Conservation (phyloP, 2,329 filamentous ascomycete genomes). For the Pezicula carpinea region DNA sequence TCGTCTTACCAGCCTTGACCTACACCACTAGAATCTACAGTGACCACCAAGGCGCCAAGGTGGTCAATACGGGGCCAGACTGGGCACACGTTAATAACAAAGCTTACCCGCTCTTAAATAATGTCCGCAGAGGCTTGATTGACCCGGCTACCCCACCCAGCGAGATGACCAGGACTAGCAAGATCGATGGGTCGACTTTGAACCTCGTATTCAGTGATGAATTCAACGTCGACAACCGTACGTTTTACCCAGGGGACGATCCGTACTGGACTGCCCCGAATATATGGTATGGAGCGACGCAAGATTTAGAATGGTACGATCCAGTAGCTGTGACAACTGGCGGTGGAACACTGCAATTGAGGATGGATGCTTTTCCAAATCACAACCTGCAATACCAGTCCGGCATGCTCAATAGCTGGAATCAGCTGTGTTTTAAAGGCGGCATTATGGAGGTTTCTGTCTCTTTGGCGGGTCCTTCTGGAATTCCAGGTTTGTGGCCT, state of each 20-base stretch:
- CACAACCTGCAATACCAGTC: conserved; percentile 42
- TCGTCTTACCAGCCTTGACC: conserved; percentile 45
- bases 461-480: conserved; percentile 45
- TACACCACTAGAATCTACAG: conserved; percentile 26
- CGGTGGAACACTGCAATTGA: conserved; percentile 40
- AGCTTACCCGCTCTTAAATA: conserved; percentile 41
- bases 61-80: conserved; percentile 13
- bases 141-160: conserved; percentile 45
- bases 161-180: conserved; percentile 39
- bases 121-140: conserved; percentile 42
- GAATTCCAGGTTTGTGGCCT: conserved; percentile 45
- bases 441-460: conserved; percentile 48
- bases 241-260: conserved; percentile 53
- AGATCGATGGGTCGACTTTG: conserved; percentile 38
- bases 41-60: conserved; percentile 9
- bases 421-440: conserved; percentile 50
- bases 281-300: conserved; percentile 51
- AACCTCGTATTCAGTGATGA: conserved; percentile 52
- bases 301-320: conserved; percentile 35
- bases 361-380: conserved; percentile 39
- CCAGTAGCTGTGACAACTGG: conserved; percentile 44
- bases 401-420: conserved; percentile 49
- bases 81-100: conserved; percentile 45
- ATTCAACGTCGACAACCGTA: conserved; percentile 46
- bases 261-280: conserved; percentile 48